phyloP scores from a whole-genome alignment of 768 basidiomycete species.

The Cystoderma amianthinum region DNA sequence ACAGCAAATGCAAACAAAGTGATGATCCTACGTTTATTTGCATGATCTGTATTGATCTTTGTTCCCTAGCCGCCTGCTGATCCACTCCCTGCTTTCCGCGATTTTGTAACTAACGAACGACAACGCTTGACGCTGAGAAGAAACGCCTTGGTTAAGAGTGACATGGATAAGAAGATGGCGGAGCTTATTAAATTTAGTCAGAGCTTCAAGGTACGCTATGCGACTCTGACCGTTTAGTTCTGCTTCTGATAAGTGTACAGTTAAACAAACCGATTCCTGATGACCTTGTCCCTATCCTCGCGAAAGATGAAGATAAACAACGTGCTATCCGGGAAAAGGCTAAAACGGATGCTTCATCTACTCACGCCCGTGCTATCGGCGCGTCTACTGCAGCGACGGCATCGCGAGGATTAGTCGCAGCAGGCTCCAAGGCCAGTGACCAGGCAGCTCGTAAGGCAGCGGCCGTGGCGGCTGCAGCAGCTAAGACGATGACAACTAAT shows the following conservation, averaged over 20 bases:
- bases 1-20: slow-evolving; percentile 31
- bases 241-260: slow-evolving; percentile 39
- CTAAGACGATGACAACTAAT: neutral
- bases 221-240: too few species aligned
- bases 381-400: slow-evolving; percentile 45
- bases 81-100: slow-evolving; percentile 79
- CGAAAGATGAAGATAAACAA: slow-evolving; percentile 92
- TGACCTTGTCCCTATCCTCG: slow-evolving; percentile 86
- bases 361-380: slow-evolving; percentile 65
- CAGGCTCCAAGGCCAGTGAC: slow-evolving; percentile 22
- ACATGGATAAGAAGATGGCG: slow-evolving; percentile 92
- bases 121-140: slow-evolving; percentile 88
- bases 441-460: slow-evolving; percentile 15
- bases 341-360: slow-evolving; percentile 55
- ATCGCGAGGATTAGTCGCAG: slow-evolving; percentile 33
- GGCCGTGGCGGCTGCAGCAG: slow-evolving; percentile 11
- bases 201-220: slow-evolving; percentile 84
- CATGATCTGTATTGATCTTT: slow-evolving; percentile 6
- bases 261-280: slow-evolving; percentile 94
- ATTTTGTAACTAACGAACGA: slow-evolving; percentile 90
- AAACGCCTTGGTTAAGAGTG: slow-evolving; percentile 81
- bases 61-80: slow-evolving; percentile 56
- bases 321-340: slow-evolving; percentile 77
- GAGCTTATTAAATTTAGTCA: slow-evolving; percentile 91
- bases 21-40: slow-evolving; percentile 8